phyloP scores from a whole-genome alignment of 2,329 filamentous ascomycete species.

The Ophiosphaerella narmari region DNA sequence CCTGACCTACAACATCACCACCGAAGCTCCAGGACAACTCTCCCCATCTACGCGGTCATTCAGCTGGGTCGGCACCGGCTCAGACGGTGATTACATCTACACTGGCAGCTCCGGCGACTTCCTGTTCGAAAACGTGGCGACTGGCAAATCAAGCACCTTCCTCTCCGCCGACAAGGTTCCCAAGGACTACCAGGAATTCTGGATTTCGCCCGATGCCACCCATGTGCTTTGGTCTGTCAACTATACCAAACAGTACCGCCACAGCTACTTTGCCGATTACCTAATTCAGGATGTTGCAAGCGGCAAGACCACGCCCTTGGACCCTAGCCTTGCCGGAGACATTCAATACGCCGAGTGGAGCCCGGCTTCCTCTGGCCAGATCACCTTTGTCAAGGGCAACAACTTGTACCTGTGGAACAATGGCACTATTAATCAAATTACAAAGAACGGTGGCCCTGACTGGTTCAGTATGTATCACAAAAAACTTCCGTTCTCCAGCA shows the following conservation, averaged over 20 bases:
- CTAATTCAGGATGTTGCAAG: constrained; percentile 65
- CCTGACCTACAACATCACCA: constrained; percentile 65
- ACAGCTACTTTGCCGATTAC: constrained; percentile 72
- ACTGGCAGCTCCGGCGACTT: constrained; percentile 57
- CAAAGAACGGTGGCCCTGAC: constrained; percentile 63
- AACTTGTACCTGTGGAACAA: constrained; percentile 65
- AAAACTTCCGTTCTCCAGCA: not conserved
- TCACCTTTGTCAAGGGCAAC: constrained; percentile 71
- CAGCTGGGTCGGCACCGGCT: constrained; percentile 63
- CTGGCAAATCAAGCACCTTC: constrained; percentile 61
- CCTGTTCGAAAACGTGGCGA: constrained; percentile 65
- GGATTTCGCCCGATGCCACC: constrained; percentile 63
- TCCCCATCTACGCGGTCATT: constrained; percentile 53
- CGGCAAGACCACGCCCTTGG: constrained; percentile 60
- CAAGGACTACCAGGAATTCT: constrained; percentile 60
- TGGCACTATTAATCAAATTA: constrained; percentile 62
- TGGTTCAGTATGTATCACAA: constrained; percentile 56
- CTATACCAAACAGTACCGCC: constrained; percentile 69
- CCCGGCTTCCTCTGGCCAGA: constrained; percentile 58
- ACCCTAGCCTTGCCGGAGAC: constrained; percentile 64
- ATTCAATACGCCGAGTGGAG: constrained; percentile 70
- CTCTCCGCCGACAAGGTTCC: constrained; percentile 64
- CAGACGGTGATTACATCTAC: constrained; percentile 67
- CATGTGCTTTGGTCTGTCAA: constrained; percentile 67
- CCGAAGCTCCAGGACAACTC: constrained; percentile 47